Conservation (phyloP, 345 rosid genomes). For the Eucalyptus leucophloia region DNA sequence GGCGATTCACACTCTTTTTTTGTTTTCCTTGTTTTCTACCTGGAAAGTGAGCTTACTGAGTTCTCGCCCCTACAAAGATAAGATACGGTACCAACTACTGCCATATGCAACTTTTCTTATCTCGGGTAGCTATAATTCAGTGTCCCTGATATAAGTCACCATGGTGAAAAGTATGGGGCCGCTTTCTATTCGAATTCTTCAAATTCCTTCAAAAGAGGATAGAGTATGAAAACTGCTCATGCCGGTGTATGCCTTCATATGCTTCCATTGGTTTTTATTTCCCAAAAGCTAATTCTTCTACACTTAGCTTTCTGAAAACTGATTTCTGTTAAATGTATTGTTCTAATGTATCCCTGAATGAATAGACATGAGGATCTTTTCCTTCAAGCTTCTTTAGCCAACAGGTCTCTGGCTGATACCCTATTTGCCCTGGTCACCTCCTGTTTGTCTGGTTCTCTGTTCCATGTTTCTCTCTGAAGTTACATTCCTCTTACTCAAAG, state of each 20-base stretch:
- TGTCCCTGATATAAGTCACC: neutral
- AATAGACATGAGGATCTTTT: neutral
- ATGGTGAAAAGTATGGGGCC: neutral
- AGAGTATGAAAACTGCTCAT: neutral
- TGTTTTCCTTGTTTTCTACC: neutral
- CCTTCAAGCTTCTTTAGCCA: neutral
- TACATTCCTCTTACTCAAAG: neutral
- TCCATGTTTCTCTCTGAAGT: neutral
- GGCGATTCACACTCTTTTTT: neutral
- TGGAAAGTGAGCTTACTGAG: neutral
- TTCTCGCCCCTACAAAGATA: neutral
- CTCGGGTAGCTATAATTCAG: neutral
- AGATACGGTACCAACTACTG: neutral
- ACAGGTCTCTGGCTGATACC: neutral
- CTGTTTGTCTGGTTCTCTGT: neutral
- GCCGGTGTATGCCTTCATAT: neutral
- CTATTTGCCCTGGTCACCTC: neutral
- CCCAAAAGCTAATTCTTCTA: neutral
- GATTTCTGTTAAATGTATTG: neutral
- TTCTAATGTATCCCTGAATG: neutral
- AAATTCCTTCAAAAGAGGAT: neutral
- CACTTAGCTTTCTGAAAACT: neutral
- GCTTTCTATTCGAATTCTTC: neutral
- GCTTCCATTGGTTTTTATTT: neutral
- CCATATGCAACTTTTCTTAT: neutral